These are phyloP conservation scores for Casuarina glauca DNA, from an alignment of 306 rosid species.

Conservation along the genomic window DNA sequence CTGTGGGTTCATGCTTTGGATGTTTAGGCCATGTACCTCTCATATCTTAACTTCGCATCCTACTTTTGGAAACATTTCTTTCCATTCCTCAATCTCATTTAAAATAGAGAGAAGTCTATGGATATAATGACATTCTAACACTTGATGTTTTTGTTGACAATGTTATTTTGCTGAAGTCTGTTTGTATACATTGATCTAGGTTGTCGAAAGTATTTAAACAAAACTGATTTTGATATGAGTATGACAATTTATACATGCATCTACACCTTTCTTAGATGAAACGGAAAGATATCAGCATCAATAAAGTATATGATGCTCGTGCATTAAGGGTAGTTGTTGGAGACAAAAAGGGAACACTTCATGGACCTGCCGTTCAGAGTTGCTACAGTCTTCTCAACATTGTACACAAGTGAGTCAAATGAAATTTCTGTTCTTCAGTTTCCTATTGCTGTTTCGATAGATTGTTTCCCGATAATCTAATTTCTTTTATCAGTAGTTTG, in stretches of 20 bases:
- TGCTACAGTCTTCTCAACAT: constrained; percentile 90
- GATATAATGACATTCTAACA: too few species aligned
- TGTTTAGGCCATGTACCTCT: neutral
- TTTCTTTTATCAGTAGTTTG: neutral
- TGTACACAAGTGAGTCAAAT: constrained; percentile 70
- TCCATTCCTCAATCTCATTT: neutral
- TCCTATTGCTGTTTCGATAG: neutral
- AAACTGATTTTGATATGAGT: neutral
- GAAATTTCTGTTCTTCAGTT: constrained; percentile 17
- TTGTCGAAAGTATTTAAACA: neutral
- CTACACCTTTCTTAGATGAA: constrained; percentile 63
- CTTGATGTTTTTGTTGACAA: neutral
- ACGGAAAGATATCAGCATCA: constrained; percentile 74
- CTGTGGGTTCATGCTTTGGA: neutral
- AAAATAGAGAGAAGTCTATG: too few species aligned
- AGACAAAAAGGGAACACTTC: constrained; percentile 91
- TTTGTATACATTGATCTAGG: neutral
- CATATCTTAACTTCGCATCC: neutral
- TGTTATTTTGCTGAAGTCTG: neutral
- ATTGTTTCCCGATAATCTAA: neutral
- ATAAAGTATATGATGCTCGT: constrained; percentile 88
- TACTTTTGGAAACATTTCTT: neutral
- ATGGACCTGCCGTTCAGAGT: constrained; percentile 90
- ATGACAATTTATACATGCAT: constrained; percentile 23
- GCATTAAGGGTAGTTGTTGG: constrained; percentile 97